Evolutionary conservation across 2,329 filamentous ascomycete genomes (phyloP).

Genomic region (Ceratocystis lukuohia): DNA sequence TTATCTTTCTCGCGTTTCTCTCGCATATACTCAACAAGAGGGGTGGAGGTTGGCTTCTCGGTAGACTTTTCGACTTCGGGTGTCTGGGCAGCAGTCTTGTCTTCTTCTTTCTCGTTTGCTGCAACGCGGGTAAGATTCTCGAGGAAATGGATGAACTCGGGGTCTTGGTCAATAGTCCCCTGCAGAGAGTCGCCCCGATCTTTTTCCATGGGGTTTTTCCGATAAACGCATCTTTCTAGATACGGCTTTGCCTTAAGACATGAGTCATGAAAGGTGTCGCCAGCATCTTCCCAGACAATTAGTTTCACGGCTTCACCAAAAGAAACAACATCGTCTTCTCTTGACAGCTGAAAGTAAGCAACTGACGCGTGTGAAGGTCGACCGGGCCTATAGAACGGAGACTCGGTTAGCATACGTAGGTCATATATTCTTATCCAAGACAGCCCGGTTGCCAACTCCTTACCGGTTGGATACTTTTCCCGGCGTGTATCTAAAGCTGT

Average conservation of each 20-base stretch:
- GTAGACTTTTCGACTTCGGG: constrained; percentile 42
- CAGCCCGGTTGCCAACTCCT: neutral
- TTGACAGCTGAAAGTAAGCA: constrained; percentile 71
- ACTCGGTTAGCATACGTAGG: neutral
- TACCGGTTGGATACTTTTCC: constrained; percentile 56
- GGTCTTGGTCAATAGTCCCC: constrained; percentile 91
- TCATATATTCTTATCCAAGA: neutral
- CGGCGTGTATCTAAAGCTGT: constrained; percentile 57
- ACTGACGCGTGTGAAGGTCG: constrained; percentile 72
- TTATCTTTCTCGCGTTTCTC: constrained; percentile 68
- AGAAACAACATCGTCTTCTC: constrained; percentile 49
- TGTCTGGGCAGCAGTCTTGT: constrained; percentile 36
- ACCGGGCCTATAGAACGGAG: constrained; percentile 46
- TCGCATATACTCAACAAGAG: constrained; percentile 75
- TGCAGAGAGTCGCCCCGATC: constrained; percentile 69
- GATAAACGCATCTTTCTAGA: constrained; percentile 72
- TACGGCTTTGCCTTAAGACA: constrained; percentile 65
- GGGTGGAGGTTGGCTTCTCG: constrained; percentile 45
- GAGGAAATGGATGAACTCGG: constrained; percentile 88
- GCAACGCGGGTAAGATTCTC: constrained; percentile 50
- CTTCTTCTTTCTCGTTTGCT: constrained; percentile 35
- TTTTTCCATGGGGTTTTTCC: constrained; percentile 64
- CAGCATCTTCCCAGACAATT: constrained; percentile 66
- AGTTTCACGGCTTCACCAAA: constrained; percentile 59
- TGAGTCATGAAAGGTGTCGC: constrained; percentile 57